Conservation (phyloP, 2,329 filamentous ascomycete species). For the Pseudodiploospora longispora region DNA sequence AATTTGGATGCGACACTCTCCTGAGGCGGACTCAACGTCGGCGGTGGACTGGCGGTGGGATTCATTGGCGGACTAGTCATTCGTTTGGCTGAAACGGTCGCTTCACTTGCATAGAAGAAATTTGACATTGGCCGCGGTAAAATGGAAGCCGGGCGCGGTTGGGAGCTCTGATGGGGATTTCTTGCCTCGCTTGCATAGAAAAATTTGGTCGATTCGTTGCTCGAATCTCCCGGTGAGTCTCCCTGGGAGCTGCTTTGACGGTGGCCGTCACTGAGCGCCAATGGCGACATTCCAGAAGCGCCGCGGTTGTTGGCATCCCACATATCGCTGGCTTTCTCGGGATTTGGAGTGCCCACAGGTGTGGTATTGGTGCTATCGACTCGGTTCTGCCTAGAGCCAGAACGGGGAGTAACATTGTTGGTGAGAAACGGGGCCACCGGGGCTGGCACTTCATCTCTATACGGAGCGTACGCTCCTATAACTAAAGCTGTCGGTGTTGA, state of each 20-base stretch:
- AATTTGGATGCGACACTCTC: slow-evolving; percentile 53
- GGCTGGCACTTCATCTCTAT: slow-evolving; percentile 42
- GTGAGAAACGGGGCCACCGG: slow-evolving; percentile 49
- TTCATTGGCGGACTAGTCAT: slow-evolving; percentile 20
- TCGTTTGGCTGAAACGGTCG: slow-evolving; percentile 30
- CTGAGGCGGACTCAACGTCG: slow-evolving; percentile 22
- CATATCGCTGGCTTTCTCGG: slow-evolving; percentile 31
- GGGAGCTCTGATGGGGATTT: slow-evolving; percentile 28
- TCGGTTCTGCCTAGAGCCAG: slow-evolving; percentile 63
- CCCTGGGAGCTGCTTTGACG: slow-evolving; percentile 11
- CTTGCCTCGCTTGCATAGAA: slow-evolving; percentile 83
- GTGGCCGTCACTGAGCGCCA: slow-evolving; percentile 11
- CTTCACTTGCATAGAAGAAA: slow-evolving; percentile 52
- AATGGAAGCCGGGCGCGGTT: slow-evolving; percentile 29
- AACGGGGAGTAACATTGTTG: slow-evolving; percentile 70
- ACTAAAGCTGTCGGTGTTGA: too few relatives aligned
- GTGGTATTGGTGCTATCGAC: slow-evolving; percentile 62
- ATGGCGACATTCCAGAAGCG: slow-evolving; percentile 25
- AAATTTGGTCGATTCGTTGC: slow-evolving; percentile 53
- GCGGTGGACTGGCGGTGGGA: slow-evolving; percentile 24
- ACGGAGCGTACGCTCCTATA: slow-evolving; percentile 5
- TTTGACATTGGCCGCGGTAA: slow-evolving; percentile 37
- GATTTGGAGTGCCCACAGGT: slow-evolving; percentile 51
- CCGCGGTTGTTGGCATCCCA: slow-evolving; percentile 30
- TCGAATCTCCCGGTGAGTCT: slow-evolving; percentile 18